Evolutionary conservation across 352 stramenopile genomes (phyloP), one percentile per base, ranked within the genome.

Genomic region (Globisporangium spiculum): DNA sequence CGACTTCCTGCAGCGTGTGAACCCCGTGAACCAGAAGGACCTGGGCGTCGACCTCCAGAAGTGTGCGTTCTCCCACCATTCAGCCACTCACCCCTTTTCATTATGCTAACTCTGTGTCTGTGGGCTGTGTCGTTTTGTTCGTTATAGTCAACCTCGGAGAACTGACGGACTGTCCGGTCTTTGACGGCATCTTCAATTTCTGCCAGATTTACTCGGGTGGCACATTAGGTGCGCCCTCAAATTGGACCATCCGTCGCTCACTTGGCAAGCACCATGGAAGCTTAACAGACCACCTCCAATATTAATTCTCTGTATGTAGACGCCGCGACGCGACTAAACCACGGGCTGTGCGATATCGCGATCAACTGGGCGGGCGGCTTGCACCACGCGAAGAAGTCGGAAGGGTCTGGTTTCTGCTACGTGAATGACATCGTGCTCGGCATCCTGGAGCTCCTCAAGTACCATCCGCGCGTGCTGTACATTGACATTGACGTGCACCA

Each of bases 401-500:
- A 99, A 77, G 98, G 97, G 7, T 98, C 88, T 34, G 98, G 98
- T 44, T 99, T 99, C 77, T 99, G 98, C 82, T 99, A 99, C 77
- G 94, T 99, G 54, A 99, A 99, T 77, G 98, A 99, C 80, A 99
- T 95, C 72, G 97, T 99, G 38, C 81, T 99, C 27, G 97, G 95
- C 34, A 99, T 99, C 78, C 73, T 99, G 38, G 97, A 99, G 76
- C 79, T 99, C 27, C 81, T 99, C 24, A 99, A 99, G 77, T 88
- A 81, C 30, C 96, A 99, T 75, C 86, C 98, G 67, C 91, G 98
- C 63, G 97, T 99, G 30, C 81, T 99, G 24, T 99, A 99, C 80
- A 99, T 99, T 70, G 98, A 99, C 80, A 99, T 99, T 86, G 98
- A 99, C 76, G 99, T 99, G 72, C 98, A 99, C 81, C 98, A 99